A percentile compares a stretch with the other conserved stretches of the same genome.
phyloP scores from a whole-genome alignment of 2,329 filamentous ascomycete genomes.

The Orbilia blumenaviensis region DNA sequence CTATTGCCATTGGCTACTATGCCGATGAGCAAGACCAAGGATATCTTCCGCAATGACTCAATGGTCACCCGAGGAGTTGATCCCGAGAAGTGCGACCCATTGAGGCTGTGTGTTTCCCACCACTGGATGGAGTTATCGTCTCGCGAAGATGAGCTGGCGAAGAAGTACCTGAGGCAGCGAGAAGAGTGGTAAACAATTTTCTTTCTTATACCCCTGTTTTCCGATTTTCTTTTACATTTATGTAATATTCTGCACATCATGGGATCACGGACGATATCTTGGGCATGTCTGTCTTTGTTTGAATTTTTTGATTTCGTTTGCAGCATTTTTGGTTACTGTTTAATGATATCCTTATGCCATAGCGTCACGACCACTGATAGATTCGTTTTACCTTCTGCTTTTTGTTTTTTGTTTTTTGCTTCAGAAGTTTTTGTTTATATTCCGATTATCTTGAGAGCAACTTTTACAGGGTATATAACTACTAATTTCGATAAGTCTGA shows the following conservation, averaged over 20 bases:
- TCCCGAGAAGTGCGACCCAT: slow-evolving; percentile 76
- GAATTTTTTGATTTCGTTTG: slow-evolving; percentile 3
- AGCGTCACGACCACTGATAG: slow-evolving; percentile 52
- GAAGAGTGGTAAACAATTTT: slow-evolving; percentile 67
- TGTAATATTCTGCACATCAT: not conserved
- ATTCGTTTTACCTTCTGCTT: slow-evolving; percentile 30
- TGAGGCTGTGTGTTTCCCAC: slow-evolving; percentile 90
- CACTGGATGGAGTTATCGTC: slow-evolving; percentile 97
- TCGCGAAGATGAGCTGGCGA: slow-evolving; percentile 84
- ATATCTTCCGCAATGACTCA: slow-evolving; percentile 89
- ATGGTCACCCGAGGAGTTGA: slow-evolving; percentile 71
- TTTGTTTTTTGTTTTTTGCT: too few relatives aligned
- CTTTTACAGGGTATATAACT: slow-evolving; percentile 37
- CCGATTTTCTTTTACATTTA: slow-evolving; percentile 24
- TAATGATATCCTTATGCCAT: slow-evolving; percentile 52
- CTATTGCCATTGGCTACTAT: slow-evolving; percentile 80
- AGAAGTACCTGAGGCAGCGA: slow-evolving; percentile 79
- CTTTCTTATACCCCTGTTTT: slow-evolving; percentile 7
- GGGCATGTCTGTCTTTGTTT: not conserved
- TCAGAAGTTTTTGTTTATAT: slow-evolving; percentile 14
- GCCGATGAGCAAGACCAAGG: slow-evolving; percentile 81
- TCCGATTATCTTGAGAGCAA: slow-evolving; percentile 9
- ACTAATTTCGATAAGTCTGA: slow-evolving; percentile 40
- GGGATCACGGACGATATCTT: slow-evolving; percentile 5
- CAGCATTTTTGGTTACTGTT: not conserved